Percentiles rank a stretch among this genome's conserved stretches.
phyloP scores from a whole-genome alignment of 495 filamentous ascomycete genomes.

The Evansstolkia leycettana region DNA sequence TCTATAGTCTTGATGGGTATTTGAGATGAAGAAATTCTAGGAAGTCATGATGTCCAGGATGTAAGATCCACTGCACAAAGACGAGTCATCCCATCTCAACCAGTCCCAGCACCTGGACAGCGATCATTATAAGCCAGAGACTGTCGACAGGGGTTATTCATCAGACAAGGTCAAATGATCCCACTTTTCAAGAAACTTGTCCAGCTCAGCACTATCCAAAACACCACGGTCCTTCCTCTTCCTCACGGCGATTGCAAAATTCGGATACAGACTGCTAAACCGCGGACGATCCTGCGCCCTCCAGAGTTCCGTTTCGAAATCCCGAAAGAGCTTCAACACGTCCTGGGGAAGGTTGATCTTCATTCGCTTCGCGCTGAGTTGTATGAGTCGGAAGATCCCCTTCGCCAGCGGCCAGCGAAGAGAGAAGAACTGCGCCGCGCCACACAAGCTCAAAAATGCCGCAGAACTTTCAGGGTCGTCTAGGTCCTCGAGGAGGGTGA shows the following conservation, averaged over 20 bases:
- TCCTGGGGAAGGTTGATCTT: constrained; percentile 16
- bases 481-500: constrained; percentile 17
- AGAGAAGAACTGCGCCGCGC: constrained; percentile 12
- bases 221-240: not conserved
- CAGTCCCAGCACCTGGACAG: no score
- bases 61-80: no score
- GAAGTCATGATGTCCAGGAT: no score
- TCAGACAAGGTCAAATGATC: constrained; percentile 6
- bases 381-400: constrained; percentile 21
- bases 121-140: no score
- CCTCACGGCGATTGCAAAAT: constrained; percentile 10
- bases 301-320: constrained; percentile 17
- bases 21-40: no score
- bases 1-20: no score
- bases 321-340: constrained; percentile 14
- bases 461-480: constrained; percentile 10
- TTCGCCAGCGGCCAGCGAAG: constrained; percentile 19
- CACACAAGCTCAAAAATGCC: constrained; percentile 19
- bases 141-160: no score
- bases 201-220: constrained; percentile 5
- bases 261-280: constrained; percentile 24
- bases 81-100: no score
- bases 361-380: constrained; percentile 17
- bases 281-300: constrained; percentile 5
- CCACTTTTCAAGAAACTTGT: constrained; percentile 18